These are phyloP conservation scores for Penicillium sp. DNA, from an alignment of 2,329 filamentous ascomycete species.

Conservation along the genomic window DNA sequence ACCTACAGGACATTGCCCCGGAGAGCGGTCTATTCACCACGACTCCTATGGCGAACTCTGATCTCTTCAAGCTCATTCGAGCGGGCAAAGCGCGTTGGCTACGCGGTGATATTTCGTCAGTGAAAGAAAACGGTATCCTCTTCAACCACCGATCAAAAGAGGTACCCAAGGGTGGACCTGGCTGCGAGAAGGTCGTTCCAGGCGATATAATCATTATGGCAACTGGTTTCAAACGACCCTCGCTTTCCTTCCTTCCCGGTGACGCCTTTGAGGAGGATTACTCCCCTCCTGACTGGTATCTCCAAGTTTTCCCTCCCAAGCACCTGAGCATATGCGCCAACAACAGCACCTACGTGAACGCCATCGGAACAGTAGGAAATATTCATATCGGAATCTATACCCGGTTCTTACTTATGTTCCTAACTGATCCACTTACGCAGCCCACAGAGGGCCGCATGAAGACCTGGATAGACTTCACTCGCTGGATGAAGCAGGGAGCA, in stretches of 20 bases:
- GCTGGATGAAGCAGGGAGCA: slow-evolving; percentile 65
- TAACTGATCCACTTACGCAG: slow-evolving; percentile 73
- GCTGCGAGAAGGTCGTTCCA: slow-evolving; percentile 63
- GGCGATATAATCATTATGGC: slow-evolving; percentile 81
- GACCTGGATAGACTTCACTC: slow-evolving; percentile 83
- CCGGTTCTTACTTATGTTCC: slow-evolving; percentile 80
- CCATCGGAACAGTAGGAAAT: slow-evolving; percentile 79
- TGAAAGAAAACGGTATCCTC: slow-evolving; percentile 62
- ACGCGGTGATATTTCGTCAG: slow-evolving; percentile 72
- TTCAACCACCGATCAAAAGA: slow-evolving; percentile 73
- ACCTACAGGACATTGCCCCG: background rate
- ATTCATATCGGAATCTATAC: slow-evolving; percentile 92
- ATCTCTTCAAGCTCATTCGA: slow-evolving; percentile 74
- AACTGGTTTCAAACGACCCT: slow-evolving; percentile 76
- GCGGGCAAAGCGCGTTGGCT: slow-evolving; percentile 73
- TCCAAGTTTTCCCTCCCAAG: slow-evolving; percentile 76
- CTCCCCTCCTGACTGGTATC: slow-evolving; percentile 79
- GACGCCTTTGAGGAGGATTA: slow-evolving; percentile 59
- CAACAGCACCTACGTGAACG: slow-evolving; percentile 80
- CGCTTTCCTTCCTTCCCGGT: slow-evolving; percentile 65
- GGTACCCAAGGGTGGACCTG: slow-evolving; percentile 74
- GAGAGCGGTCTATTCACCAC: background rate
- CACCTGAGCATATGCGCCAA: slow-evolving; percentile 73
- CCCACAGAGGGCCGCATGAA: slow-evolving; percentile 75
- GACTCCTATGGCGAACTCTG: slow-evolving; percentile 51